Conservation (phyloP, 345 rosid genomes). For the Boechera retrofracta region DNA sequence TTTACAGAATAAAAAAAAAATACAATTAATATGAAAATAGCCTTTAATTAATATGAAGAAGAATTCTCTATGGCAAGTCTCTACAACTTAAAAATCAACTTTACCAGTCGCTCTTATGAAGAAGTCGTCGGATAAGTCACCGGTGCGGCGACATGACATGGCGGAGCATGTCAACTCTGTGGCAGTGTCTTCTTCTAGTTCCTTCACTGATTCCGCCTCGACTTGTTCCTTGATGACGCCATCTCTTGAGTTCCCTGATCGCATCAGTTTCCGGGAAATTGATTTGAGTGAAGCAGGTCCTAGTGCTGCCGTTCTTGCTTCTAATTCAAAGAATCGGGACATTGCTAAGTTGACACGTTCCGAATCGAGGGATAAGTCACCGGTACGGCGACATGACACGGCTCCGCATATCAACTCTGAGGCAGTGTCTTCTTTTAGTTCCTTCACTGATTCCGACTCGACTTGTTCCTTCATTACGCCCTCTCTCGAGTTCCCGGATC, state of each 20-base stretch:
- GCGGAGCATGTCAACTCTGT: neutral
- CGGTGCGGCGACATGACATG: neutral
- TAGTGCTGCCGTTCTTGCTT: slow-evolving; percentile 32
- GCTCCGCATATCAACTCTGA: neutral
- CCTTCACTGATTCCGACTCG: neutral
- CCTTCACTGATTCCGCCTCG: neutral
- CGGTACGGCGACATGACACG: neutral
- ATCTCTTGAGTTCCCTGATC: neutral
- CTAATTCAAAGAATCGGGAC: neutral
- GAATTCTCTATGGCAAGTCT: too few species aligned
- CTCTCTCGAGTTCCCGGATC: neutral
- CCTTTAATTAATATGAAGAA: too few species aligned
- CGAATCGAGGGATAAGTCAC: neutral
- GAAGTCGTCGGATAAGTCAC: slow-evolving; percentile 33
- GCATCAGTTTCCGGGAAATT: neutral
- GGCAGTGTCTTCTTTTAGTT: neutral
- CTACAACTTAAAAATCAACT: neutral
- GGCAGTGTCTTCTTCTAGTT: neutral
- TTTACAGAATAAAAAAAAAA: too few species aligned
- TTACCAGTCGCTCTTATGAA: slow-evolving; percentile 57
- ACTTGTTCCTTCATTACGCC: neutral
- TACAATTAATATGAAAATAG: too few species aligned
- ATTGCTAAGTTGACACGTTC: slow-evolving; percentile 45
- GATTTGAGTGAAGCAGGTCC: slow-evolving; percentile 35
- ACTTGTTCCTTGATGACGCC: neutral